Evolutionary conservation across 495 filamentous ascomycete species (phyloP), one percentile per base, ranked within the genome.

Genomic region (Aspergillus panamensis): DNA sequence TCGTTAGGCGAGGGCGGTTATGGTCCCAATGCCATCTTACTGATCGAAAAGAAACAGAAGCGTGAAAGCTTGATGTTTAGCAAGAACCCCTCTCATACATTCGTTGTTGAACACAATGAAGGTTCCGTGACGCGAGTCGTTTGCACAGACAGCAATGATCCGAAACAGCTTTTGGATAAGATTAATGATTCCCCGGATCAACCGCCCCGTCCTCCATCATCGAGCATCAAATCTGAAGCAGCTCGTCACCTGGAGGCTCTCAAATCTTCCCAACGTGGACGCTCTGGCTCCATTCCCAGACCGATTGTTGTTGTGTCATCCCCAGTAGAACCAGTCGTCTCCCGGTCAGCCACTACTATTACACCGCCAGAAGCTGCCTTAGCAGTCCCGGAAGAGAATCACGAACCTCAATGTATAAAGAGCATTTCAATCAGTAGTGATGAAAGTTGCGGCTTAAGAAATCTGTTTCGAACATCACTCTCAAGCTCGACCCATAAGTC

Each of bases 41-140:
- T 33, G 19, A 33, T 45, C 0, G 52, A 55, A 19, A 37, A 40
- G 47, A 56, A 55, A 17, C 17, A 30, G 10, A 55, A 35, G 39
- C 56, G 64, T n/a, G 64, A 61, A 48, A 43, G 40, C 12, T 19
- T 59, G 19, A 63, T 63, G 60, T 66, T 63, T 37, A 47, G 60
- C 33, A 48, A 50, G 2, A 51, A 48, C 14, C 4, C 16, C 32
- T 49, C 58, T 20, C 39, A 40, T 13, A 43, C 43, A 17, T 66
- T 61, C 16, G 13, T 66, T 14, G 58, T 66, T 40, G 60, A 66
- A 13, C 51, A 66, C 16, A 42, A 53, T 3, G 40, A 55, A 32
- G 55, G 48, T 9, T 48, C 40, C 12, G 59, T 66, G 42, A 63
- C 55, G 40, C 51, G 63, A 3, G 63, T 63, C 14, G 57, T 53